Evolutionary conservation across 495 filamentous ascomycete genomes (phyloP).

Genomic region (Delitschia confertaspora): DNA sequence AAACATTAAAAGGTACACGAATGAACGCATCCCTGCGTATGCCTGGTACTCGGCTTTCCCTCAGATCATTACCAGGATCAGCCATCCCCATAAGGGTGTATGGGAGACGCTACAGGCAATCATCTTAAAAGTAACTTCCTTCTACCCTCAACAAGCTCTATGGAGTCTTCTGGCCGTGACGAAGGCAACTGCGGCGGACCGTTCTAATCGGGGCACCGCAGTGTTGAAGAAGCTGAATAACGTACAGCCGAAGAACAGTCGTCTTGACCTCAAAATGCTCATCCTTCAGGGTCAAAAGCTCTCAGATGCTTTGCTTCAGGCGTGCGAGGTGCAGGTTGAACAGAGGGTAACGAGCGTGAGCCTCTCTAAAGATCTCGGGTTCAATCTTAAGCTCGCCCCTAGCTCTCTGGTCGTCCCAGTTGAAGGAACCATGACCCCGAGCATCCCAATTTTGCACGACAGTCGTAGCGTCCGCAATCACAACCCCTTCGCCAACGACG

Average conservation of each 20-base stretch:
- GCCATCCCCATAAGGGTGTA: conserved; percentile 68
- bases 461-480: conserved; percentile 60
- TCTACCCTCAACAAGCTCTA: conserved; percentile 81
- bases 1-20: conserved; percentile 62
- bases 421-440: conserved; percentile 74
- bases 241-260: conserved; percentile 5
- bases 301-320: conserved; percentile 68
- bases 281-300: conserved; percentile 73
- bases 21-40: conserved; percentile 65
- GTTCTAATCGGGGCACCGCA: conserved; percentile 44
- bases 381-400: conserved; percentile 74
- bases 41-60: conserved; percentile 86
- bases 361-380: conserved; percentile 64
- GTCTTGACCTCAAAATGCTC: conserved; percentile 53
- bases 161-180: conserved; percentile 86
- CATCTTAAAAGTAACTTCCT: conserved; percentile 68
- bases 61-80: conserved; percentile 86
- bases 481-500: conserved; percentile 65
- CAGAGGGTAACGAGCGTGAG: conserved; percentile 61
- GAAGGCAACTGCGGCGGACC: conserved; percentile 44
- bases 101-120: conserved; percentile 65
- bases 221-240: conserved; percentile 32
- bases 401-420: conserved; percentile 80
- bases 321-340: conserved; percentile 67
- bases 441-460: conserved; percentile 65